Conservation (phyloP, 176 grass and related monocot species). For the Eragrostis nindensis region DNA sequence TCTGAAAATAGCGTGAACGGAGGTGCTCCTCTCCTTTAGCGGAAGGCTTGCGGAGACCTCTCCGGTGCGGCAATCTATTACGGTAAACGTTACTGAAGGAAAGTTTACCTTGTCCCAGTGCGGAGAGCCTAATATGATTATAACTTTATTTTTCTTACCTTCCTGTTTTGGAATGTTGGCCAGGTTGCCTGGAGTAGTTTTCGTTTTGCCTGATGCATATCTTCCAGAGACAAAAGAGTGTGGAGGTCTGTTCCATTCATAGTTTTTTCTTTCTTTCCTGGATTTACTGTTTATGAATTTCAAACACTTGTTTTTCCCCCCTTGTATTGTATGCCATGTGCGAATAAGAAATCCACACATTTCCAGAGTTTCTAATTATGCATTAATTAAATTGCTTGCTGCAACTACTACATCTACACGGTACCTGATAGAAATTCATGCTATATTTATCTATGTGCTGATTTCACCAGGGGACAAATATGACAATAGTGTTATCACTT, state of each 20-base stretch:
- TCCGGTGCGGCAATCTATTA: no score
- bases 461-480: constrained; percentile 82
- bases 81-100: no score
- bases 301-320: background rate
- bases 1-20: no score
- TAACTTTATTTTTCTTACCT: constrained; percentile 12
- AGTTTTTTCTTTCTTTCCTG: constrained; percentile 4
- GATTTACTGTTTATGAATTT: background rate
- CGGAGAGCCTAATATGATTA: background rate
- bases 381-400: background rate
- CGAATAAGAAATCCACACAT: background rate
- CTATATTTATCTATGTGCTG: constrained; percentile 37
- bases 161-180: constrained; percentile 33
- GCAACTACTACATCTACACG: background rate
- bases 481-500: constrained; percentile 81
- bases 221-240: constrained; percentile 89
- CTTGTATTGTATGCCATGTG: background rate
- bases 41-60: no score
- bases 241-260: constrained; percentile 65
- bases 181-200: constrained; percentile 93
- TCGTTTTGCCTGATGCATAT: constrained; percentile 89
- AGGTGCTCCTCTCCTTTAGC: no score
- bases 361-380: background rate
- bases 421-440: background rate
- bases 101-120: no score